Evolutionary conservation across 2,329 filamentous ascomycete genomes (phyloP), one percentile per base, ranked within the genome.

Genomic region (Colletotrichum eremochloae): DNA sequence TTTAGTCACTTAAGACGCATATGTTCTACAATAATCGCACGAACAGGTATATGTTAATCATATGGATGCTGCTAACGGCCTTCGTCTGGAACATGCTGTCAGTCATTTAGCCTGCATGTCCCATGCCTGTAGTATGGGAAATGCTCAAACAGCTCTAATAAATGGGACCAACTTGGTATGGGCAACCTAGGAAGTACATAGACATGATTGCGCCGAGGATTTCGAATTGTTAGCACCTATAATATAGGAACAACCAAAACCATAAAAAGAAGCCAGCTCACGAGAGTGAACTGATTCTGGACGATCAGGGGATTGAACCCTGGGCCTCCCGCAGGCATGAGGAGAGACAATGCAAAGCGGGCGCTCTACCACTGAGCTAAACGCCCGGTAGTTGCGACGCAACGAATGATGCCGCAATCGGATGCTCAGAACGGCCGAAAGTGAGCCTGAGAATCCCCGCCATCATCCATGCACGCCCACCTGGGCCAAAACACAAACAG

Each of bases 251-350:
- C 0, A n/a, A 5, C 18, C 44, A 50, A n/a, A 38, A 7, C 2
- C 8, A 55, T 33, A 36, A 64, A 56, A 4, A 20, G 15, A 50
- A 15, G 2, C 9, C 7, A 4, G 1, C 3, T 7, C 15, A 14
- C 20, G n/a, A n/a, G n/a, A n/a, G 5, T 38, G 44, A 2, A 15
- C 2, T 29, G 2, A 7, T 4, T 1, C 5, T 63, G 68, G 68
- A 71, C 68, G 63, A 60, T 52, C 68, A 71, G 68, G 68, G 57
- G 68, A 71, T 71, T 58, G 68, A 71, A 71, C 57, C 68, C 68
- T 71, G 68, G 68, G 66, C 64, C 68, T 71, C 58, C 64, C 68
- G 68, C 68, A 71, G 63, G 46, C 36, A 55, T 42, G 7, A 44
- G 3, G 5, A 40, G 5, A 1, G 15, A 29, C 2, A 14, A 68